Conservation (phyloP, 495 filamentous ascomycete species). For the Poronia punctata region DNA sequence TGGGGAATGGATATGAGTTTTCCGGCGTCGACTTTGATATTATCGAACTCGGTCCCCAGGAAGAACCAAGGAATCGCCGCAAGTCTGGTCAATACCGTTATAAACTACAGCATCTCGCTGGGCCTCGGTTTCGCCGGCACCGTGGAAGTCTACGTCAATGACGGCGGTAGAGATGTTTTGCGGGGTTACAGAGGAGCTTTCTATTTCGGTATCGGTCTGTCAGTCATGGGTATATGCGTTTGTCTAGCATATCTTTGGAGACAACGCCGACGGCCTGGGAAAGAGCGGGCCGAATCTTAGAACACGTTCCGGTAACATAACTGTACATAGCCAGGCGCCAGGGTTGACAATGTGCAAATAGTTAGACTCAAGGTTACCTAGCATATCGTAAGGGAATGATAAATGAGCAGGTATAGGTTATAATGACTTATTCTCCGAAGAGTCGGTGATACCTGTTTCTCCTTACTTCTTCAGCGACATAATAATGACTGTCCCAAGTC, state of each 20-base stretch:
- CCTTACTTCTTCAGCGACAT: no score
- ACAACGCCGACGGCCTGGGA: no score
- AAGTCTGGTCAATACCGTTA: constrained; percentile 35
- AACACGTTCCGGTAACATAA: no score
- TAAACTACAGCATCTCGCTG: constrained; percentile 39
- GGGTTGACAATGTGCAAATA: no score
- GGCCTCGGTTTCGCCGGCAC: constrained; percentile 45
- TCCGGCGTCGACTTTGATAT: constrained; percentile 31
- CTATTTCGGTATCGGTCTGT: constrained; percentile 28
- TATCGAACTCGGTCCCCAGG: constrained; percentile 31
- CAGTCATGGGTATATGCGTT: constrained; percentile 20
- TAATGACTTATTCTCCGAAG: no score
- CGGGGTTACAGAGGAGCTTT: constrained; percentile 31
- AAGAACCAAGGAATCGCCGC: constrained; percentile 40
- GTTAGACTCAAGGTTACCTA: no score
- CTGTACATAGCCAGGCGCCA: no score
- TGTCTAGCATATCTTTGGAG: background rate
- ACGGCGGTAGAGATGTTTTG: constrained; percentile 27
- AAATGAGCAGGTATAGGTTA: no score
- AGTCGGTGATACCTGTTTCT: no score
- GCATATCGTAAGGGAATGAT: no score
- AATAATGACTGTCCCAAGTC: no score
- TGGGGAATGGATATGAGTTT: constrained; percentile 50
- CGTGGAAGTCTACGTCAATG: constrained; percentile 32
- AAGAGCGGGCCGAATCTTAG: no score